These are phyloP conservation scores for Aspergillus panamensis DNA, from an alignment of 495 filamentous ascomycete genomes.

Conservation along the genomic window DNA sequence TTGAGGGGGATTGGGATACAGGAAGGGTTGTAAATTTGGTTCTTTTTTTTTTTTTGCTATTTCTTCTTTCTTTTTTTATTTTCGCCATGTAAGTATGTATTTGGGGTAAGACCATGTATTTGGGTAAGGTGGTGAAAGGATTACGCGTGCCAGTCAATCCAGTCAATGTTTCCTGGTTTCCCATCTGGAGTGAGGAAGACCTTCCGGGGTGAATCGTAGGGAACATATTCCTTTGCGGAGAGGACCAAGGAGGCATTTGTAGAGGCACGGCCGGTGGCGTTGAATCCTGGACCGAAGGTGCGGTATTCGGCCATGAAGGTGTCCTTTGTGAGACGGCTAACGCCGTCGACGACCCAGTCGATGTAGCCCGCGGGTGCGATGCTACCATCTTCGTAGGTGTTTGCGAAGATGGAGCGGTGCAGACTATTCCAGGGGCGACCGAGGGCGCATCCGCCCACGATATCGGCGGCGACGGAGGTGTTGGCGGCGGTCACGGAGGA, in stretches of 20 bases:
- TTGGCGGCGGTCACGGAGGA: conserved; percentile 50
- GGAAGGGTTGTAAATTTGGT: background rate
- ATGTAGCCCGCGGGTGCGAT: conserved; percentile 53
- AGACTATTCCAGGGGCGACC: conserved; percentile 58
- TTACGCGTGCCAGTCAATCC: conserved; percentile 47
- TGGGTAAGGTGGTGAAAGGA: too few relatives aligned
- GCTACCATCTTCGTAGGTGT: conserved; percentile 49
- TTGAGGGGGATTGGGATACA: conserved; percentile 21
- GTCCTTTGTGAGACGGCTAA: conserved; percentile 36
- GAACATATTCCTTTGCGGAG: conserved; percentile 32
- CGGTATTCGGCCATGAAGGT: conserved; percentile 57
- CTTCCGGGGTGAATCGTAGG: conserved; percentile 46
- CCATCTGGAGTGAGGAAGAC: conserved; percentile 53
- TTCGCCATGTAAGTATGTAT: background rate
- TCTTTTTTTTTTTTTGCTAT: background rate
- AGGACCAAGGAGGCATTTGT: conserved; percentile 45
- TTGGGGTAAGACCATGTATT: background rate
- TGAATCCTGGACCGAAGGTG: conserved; percentile 53
- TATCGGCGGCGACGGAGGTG: conserved; percentile 41
- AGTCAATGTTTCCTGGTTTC: conserved; percentile 45
- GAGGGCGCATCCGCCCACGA: conserved; percentile 50
- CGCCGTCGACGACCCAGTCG: conserved; percentile 44
- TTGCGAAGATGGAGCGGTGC: conserved; percentile 52
- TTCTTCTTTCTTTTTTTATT: background rate
- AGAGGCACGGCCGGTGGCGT: conserved; percentile 41